Base-by-base conservation (phyloP, 805 yeast species). In the Cyberlindnera galapagoensis region DNA sequence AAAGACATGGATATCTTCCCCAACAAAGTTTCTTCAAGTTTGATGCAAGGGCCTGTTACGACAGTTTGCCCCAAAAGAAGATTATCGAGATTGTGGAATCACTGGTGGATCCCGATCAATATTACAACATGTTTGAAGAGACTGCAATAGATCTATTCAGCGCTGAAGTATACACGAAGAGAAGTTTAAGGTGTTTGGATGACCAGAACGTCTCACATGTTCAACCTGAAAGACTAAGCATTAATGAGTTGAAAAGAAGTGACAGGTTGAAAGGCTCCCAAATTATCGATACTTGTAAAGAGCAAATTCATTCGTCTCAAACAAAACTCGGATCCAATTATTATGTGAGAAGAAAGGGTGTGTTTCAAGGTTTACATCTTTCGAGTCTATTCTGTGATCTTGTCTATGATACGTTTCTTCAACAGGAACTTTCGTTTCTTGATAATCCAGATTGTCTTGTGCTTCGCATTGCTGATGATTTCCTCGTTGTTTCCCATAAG, bases 361-460 rank as follows among this genome's bases (percentile, higher is more conserved):
- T 90, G 0, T 87, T 80, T 33, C 97, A 88, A 58, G 97, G 97
- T 0, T 72, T 85, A 7, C 76, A 79, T 2, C 54, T 87, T 4
- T 90, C 95, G 35, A 70, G 82, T 1, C 61, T 77, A 5, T 63
- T 88, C 21, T 86, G 94, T 41, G 84, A 86, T 41, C 42, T 86
- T 1, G 69, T 83, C 0, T 80, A 81, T 46, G 86, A 81, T 46
- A 62, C 67, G 2, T 49, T 88, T 19, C 67, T 81, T 9, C 62
- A 64, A 18, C 40, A 42, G 4, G 39, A 42, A 29, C 44, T 45
- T 43, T 42, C 48, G 10, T 47, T 49, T 24, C 24, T 52, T n/a
- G 21, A 39, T 1, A 31, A 40, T 3, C 37, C 44, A 6, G 45
- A 54, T 3, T 56, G 68, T 11, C 37, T 67, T 3, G 51, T 85